Conservation (phyloP, 192 early-diverging fungal species). For the Linnemannia zychae region DNA sequence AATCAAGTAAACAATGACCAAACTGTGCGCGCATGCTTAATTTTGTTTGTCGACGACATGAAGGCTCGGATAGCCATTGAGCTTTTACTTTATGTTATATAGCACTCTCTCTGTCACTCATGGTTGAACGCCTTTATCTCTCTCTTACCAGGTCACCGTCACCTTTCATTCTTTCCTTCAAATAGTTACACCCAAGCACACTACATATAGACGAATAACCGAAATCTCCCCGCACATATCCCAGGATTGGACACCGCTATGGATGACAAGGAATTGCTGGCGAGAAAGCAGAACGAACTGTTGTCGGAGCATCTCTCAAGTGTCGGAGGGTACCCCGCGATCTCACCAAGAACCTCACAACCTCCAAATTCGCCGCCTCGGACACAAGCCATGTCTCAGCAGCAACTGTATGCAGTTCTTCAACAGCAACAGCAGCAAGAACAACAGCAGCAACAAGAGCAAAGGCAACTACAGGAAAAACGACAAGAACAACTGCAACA, state of each 20-base stretch:
- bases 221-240: neutral
- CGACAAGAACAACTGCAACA: neutral
- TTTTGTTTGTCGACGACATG: neutral
- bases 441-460: neutral
- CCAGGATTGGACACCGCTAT: neutral
- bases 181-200: neutral
- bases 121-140: neutral
- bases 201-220: neutral
- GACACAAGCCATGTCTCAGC: neutral
- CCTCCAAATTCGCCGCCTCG: neutral
- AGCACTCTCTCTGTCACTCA: no score
- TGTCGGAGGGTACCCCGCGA: slow-evolving; percentile 7
- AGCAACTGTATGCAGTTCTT: neutral
- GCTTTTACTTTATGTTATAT: no score
- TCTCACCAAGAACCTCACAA: neutral
- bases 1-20: slow-evolving; percentile 11
- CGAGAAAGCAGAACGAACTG: slow-evolving; percentile 24
- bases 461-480: neutral
- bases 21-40: slow-evolving; percentile 19
- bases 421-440: neutral
- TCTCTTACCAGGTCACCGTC: neutral
- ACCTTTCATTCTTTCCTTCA: neutral
- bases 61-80: neutral
- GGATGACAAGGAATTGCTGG: slow-evolving; percentile 20
- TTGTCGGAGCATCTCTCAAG: slow-evolving; percentile 24